Evolutionary conservation across 2,329 filamentous ascomycete genomes (phyloP).

Genomic region (Sphaerostilbella broomeana): DNA sequence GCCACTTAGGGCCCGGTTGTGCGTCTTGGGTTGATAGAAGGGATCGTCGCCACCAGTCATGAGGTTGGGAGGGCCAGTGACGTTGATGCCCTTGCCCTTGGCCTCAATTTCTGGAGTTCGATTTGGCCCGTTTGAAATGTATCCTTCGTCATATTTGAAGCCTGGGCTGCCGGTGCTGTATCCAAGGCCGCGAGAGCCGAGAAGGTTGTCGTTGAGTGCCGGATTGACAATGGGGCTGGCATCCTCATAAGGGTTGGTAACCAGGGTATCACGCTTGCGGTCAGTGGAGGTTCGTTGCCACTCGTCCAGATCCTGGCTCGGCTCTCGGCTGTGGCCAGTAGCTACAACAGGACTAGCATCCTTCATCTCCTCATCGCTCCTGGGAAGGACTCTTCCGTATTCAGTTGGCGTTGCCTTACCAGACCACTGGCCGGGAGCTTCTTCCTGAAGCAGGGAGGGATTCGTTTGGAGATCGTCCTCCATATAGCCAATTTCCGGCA

Average conservation of each 20-base stretch:
- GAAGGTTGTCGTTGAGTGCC: conserved; percentile 44
- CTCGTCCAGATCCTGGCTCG: conserved; percentile 55
- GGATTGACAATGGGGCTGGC: conserved; percentile 56
- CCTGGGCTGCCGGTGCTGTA: conserved; percentile 51
- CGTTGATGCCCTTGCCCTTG: conserved; percentile 51
- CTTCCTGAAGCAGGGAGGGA: conserved; percentile 71
- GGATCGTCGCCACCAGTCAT: conserved; percentile 54
- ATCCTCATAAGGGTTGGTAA: conserved; percentile 62
- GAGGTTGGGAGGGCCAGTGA: conserved; percentile 46
- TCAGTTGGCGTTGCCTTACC: conserved; percentile 47
- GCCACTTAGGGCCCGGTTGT: conserved; percentile 68
- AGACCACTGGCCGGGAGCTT: conserved; percentile 42
- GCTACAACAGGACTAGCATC: conserved; percentile 52
- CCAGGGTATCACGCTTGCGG: conserved; percentile 57
- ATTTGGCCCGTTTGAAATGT: conserved; percentile 68
- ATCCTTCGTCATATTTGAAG: conserved; percentile 75
- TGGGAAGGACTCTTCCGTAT: conserved; percentile 18
- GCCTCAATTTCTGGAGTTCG: conserved; percentile 46
- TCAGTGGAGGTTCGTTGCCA: conserved; percentile 58
- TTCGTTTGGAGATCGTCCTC: conserved; percentile 72
- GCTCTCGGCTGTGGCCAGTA: conserved; percentile 46
- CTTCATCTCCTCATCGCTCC: conserved; percentile 29
- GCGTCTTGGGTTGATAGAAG: conserved; percentile 53
- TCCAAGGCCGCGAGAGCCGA: conserved; percentile 34
- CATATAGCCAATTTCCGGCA: conserved; percentile 69